Evolutionary conservation across 768 basidiomycete genomes (phyloP), one percentile per base, ranked within the genome.

Genomic region (Boletus vermiculosoides): DNA sequence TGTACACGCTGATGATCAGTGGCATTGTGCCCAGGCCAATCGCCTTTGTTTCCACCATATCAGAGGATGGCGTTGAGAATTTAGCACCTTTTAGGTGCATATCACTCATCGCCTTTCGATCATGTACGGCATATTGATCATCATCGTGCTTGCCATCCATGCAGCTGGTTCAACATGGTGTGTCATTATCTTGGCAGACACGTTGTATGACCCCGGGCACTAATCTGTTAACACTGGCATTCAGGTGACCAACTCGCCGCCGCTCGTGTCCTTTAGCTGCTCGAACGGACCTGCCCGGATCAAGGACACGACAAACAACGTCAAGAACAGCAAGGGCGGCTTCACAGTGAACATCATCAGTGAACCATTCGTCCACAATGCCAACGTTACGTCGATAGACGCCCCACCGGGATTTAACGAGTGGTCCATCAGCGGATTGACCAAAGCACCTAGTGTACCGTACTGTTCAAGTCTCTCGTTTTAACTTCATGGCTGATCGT

Each of bases 301-400:
- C 44, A 75, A 76, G 54, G 84, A 84, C 56, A 81, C 80, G 0
- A 63, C 73, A 28, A 60, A 62, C 28, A 84, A 83, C 59, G 79
- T 83, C 61, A 72, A 69, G 61, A 70, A 68, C 1, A 76, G 75
- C 28, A 78, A 78, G 45, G 66, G 77, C 28, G 69, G 77, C 30
- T 86, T 84, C 66, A 78, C 78, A 6, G 78, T 83, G 28, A 82
- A 80, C 60, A 81, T 83, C 64, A 84, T 86, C 63, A 82, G 80
- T 40, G 83, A 83, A 60, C 73, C 78, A 2, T 79, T 72, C 44
- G 36, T 74, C 2, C 71, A 79, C 52, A 65, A 71, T 8, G 79
- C 78, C 0, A 76, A 78, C 57, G 63, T 63, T 20, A 66, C 73
- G 0, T 54, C 74, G 12, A 61, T 78, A 16, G 74, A 80, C 30